These are phyloP conservation scores for Neurospora sp. DNA, from an alignment of 495 filamentous ascomycete species.

Conservation along the genomic window DNA sequence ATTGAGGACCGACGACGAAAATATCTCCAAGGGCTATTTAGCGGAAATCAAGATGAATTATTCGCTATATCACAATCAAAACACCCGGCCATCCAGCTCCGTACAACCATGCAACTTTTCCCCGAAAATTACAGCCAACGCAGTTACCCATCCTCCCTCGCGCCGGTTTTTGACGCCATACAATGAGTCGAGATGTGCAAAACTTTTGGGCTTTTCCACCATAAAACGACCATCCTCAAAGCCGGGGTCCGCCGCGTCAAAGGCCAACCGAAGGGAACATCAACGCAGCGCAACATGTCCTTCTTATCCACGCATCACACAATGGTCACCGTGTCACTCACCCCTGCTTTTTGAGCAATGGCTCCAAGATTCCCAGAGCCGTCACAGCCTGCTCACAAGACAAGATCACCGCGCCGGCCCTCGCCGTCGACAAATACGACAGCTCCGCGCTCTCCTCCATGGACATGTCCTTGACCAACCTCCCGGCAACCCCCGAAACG, in stretches of 20 bases:
- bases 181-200: neutral
- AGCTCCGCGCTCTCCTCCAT: conserved; percentile 63
- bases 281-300: neutral
- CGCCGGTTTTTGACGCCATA: neutral
- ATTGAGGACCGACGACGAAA: neutral
- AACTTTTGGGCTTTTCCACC: neutral
- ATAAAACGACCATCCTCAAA: neutral
- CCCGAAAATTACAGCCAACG: neutral
- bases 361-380: conserved; percentile 59
- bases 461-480: conserved; percentile 50
- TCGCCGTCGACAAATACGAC: conserved; percentile 80
- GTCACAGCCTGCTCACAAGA: conserved; percentile 56
- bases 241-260: neutral
- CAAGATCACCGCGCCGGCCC: conserved; percentile 85
- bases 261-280: neutral
- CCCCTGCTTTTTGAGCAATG: conserved; percentile 26
- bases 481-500: conserved; percentile 81
- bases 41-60: neutral
- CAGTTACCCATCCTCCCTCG: neutral
- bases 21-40: neutral
- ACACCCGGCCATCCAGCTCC: neutral
- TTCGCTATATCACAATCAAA: neutral
- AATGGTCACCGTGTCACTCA: neutral
- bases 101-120: neutral
- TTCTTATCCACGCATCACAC: neutral